phyloP scores from a whole-genome alignment of 2,329 filamentous ascomycete species.

The Madurella fahalii region DNA sequence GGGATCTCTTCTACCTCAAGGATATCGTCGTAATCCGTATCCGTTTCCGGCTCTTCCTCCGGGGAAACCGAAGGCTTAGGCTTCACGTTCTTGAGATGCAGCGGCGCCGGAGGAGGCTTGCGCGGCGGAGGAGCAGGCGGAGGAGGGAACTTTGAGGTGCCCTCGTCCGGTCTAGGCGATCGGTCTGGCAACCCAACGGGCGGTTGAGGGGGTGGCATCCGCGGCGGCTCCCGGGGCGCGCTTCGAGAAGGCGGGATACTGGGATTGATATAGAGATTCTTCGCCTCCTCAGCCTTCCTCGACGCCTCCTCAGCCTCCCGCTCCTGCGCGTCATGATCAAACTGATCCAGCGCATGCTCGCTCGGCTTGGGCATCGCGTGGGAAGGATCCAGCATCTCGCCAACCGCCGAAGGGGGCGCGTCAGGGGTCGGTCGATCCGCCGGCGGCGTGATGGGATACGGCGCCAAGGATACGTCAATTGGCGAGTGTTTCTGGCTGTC shows the following conservation, averaged over 20 bases:
- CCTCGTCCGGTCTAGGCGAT: conserved; percentile 42
- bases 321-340: conserved; percentile 52
- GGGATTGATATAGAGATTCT: conserved; percentile 48
- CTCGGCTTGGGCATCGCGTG: conserved; percentile 58
- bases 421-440: conserved; percentile 43
- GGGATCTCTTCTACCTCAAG: conserved; percentile 64
- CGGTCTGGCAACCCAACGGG: conserved; percentile 42
- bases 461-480: conserved; percentile 55
- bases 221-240: conserved; percentile 49
- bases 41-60: conserved; percentile 60
- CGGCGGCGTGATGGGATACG: conserved; percentile 62
- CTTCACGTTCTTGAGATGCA: conserved; percentile 60
- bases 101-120: conserved; percentile 79
- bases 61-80: conserved; percentile 28
- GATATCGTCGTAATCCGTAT: conserved; percentile 80
- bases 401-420: conserved; percentile 41
- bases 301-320: conserved; percentile 42
- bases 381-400: conserved; percentile 51
- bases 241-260: conserved; percentile 54
- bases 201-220: conserved; percentile 48
- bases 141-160: conserved; percentile 48
- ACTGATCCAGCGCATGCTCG: conserved; percentile 55
- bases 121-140: conserved; percentile 59
- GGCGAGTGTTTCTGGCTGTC: conserved; percentile 53
- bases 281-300: conserved; percentile 43